Evolutionary conservation across 768 basidiomycete species (phyloP), one percentile per base, ranked within the genome.

Genomic region (Neoboletus subvelutipes): DNA sequence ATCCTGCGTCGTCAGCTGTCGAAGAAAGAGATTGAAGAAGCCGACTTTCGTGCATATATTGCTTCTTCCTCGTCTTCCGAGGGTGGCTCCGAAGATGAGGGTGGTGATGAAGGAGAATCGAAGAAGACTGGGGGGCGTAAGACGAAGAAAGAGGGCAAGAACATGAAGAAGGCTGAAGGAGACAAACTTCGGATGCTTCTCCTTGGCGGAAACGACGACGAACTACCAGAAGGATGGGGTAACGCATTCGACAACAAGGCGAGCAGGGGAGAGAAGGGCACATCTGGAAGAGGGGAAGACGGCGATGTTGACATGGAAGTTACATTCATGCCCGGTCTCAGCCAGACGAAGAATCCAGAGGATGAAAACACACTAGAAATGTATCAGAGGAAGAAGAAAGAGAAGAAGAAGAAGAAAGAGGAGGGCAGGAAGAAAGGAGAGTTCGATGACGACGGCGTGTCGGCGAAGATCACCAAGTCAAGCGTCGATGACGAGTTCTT

Each of bases 361-460:
- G 83, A 91, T n/a, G 88, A 96, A 76, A 98, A 90, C 5, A 91
- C 93, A 2, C 73, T 98, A 34, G 93, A 95, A 67, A 85, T 76
- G 65, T 99, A 99, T 72, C 87, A 91, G 71, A 77, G 89, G 60
- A 94, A 94, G 75, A 84, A 89, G 81, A 87, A 82, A 72, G 94
- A 98, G 75, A 95, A 92, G 77, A 87, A 86, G 73, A 83, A 83
- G 68, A 84, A 84, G 74, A 94, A 92, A 77, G 85, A 84, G 43
- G 87, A 88, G 54, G 63, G 67, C 31, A 81, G 80, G 65, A 79
- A 78, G 64, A 71, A 70, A 59, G 57, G 45, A n/a, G 59, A 54
- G 17, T 64, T 48, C 41, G 63, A 64, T 41, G 65, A 61, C 26
- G 65, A 67, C 33, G 64, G 64, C 42, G 50, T 40, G 47, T 57